phyloP scores from a whole-genome alignment of 805 yeast species.

The Kluyveromyces dobzhanskii region DNA sequence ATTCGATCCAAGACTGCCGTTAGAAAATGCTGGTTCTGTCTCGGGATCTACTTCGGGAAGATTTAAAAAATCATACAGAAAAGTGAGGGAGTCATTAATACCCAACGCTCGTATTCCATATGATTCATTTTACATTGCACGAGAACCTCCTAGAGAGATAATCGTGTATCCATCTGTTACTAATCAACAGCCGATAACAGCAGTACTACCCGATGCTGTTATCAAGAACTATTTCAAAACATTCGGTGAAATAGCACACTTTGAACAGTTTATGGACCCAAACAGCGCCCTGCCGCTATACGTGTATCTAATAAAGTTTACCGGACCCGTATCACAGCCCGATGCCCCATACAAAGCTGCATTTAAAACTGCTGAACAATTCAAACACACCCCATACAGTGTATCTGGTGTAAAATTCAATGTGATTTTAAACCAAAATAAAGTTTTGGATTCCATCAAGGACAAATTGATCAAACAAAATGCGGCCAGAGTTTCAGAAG shows the following conservation, averaged over 20 bases:
- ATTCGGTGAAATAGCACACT: slow-evolving; percentile 55
- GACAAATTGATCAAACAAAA: slow-evolving; percentile 27
- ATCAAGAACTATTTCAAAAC: slow-evolving; percentile 45
- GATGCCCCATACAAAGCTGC: slow-evolving; percentile 43
- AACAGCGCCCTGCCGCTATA: slow-evolving; percentile 74
- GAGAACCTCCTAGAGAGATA: slow-evolving; percentile 62
- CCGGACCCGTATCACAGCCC: slow-evolving; percentile 43
- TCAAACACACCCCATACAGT: slow-evolving; percentile 35
- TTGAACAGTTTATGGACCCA: slow-evolving; percentile 59
- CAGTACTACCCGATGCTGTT: slow-evolving; percentile 3
- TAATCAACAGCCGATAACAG: slow-evolving; percentile 15
- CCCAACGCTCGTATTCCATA: slow-evolving; percentile 33
- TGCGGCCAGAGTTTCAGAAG: slow-evolving; percentile 32
- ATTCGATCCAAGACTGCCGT: slow-evolving; percentile 21
- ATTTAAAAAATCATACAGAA: slow-evolving; percentile 10
- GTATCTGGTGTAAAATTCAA: slow-evolving; percentile 43
- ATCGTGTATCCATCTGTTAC: slow-evolving; percentile 48
- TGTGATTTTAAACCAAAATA: slow-evolving; percentile 43
- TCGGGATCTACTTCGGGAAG: neutral
- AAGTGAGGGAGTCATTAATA: slow-evolving; percentile 12
- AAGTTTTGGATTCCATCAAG: slow-evolving; percentile 30
- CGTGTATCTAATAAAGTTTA: slow-evolving; percentile 53
- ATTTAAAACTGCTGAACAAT: slow-evolving; percentile 33
- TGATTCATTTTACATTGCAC: slow-evolving; percentile 69
- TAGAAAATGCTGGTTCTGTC: neutral